phyloP scores from a whole-genome alignment of 2,329 filamentous ascomycete genomes.

The Pseudopithomyces chartarum region DNA sequence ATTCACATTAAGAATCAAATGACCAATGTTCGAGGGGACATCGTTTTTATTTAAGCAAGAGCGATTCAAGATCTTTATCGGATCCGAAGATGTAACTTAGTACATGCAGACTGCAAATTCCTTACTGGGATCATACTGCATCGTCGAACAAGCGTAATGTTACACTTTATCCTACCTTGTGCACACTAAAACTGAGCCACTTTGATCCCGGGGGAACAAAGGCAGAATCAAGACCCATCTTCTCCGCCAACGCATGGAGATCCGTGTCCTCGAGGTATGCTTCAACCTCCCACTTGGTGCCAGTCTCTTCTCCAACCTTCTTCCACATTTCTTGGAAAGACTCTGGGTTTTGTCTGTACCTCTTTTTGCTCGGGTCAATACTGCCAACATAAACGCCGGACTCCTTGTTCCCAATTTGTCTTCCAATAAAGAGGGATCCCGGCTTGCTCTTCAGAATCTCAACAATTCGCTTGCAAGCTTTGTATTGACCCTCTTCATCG shows the following conservation, averaged over 20 bases:
- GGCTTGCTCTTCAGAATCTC: slow-evolving; percentile 39
- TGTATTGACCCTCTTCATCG: slow-evolving; percentile 46
- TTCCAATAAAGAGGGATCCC: slow-evolving; percentile 46
- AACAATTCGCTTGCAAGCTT: slow-evolving; percentile 39
- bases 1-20: too few relatives aligned
- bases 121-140: too few relatives aligned
- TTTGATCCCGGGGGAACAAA: slow-evolving; percentile 30
- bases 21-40: too few relatives aligned
- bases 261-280: slow-evolving; percentile 31
- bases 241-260: slow-evolving; percentile 14
- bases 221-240: slow-evolving; percentile 17
- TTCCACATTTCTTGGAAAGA: slow-evolving; percentile 47
- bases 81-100: background rate
- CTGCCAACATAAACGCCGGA: slow-evolving; percentile 29
- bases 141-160: too few relatives aligned
- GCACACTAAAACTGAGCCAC: slow-evolving; percentile 32
- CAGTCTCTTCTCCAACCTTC: slow-evolving; percentile 45
- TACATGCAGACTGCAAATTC: background rate
- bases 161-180: slow-evolving; percentile 19
- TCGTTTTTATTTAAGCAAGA: too few relatives aligned
- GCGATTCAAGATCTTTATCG: too few relatives aligned
- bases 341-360: slow-evolving; percentile 45
- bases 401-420: slow-evolving; percentile 42
- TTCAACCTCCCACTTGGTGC: slow-evolving; percentile 42
- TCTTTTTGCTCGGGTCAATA: slow-evolving; percentile 19